A percentile compares a stretch with the other conserved stretches of the same genome.
These are phyloP conservation scores for Sophora flavescens DNA, from an alignment of 306 rosid species.

Conservation along the genomic window DNA sequence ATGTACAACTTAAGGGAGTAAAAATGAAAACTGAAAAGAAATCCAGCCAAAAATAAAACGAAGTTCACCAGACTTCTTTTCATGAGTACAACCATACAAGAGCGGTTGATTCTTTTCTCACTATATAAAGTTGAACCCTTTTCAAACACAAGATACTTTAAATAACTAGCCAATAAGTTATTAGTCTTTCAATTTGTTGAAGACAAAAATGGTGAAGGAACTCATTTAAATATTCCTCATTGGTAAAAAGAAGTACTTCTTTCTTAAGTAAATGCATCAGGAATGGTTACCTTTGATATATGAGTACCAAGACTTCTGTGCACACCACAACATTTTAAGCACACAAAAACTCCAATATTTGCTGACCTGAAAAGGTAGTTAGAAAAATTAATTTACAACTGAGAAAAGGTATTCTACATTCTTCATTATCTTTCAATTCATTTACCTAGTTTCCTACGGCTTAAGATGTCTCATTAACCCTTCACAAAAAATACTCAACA, in stretches of 20 bases:
- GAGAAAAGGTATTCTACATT: conserved; percentile 13
- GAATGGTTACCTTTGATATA: conserved; percentile 78
- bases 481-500: not conserved
- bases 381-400: conserved; percentile 33
- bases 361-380: conserved; percentile 73
- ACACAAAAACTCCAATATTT: conserved; percentile 92
- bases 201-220: conserved; percentile 8
- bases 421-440: conserved; percentile 12
- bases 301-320: conserved; percentile 94
- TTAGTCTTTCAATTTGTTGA: conserved; percentile 1
- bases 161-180: conserved; percentile 13
- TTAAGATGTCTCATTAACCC: conserved; percentile 34
- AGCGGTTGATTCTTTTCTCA: conserved; percentile 5
- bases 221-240: conserved; percentile 10
- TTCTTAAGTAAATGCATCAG: conserved; percentile 18
- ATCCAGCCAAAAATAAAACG: conserved; percentile 8
- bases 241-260: not conserved
- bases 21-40: not conserved
- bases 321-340: conserved; percentile 91
- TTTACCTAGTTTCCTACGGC: conserved; percentile 32
- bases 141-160: not conserved
- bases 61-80: conserved; percentile 9
- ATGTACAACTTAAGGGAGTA: not conserved
- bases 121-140: not conserved
- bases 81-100: conserved; percentile 17